Percentiles rank a stretch among this genome's conserved stretches.
Evolutionary conservation across 495 filamentous ascomycete genomes (phyloP).

Genomic region (Penicillium roqueforti): DNA sequence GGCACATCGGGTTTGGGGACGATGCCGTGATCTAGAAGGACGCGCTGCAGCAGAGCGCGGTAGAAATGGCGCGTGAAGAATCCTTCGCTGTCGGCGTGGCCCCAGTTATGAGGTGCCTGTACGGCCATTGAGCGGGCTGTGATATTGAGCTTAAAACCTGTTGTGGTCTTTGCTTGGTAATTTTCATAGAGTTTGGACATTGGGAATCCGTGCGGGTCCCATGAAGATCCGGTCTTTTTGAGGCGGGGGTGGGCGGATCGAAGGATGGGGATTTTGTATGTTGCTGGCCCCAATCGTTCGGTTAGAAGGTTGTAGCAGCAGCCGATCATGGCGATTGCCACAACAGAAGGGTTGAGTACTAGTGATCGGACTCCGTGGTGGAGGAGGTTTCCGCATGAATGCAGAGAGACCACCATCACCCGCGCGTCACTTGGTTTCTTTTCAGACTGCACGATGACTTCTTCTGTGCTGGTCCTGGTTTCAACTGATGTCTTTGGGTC

Average conservation of each 20-base stretch:
- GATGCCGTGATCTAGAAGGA: constrained; percentile 79
- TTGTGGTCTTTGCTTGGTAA: constrained; percentile 46
- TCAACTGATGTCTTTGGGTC: constrained; percentile 12
- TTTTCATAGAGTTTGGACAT: constrained; percentile 73
- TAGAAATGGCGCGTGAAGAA: constrained; percentile 96
- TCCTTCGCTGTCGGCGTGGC: constrained; percentile 64
- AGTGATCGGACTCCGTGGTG: constrained; percentile 90
- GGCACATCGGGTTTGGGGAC: constrained; percentile 52
- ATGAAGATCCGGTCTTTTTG: constrained; percentile 52
- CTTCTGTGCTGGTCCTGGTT: constrained; percentile 9
- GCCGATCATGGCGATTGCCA: constrained; percentile 87
- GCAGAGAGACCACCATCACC: constrained; percentile 87
- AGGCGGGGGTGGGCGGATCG: constrained; percentile 56
- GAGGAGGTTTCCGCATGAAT: constrained; percentile 95
- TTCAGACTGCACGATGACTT: constrained; percentile 5
- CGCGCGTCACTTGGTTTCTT: constrained; percentile 30
- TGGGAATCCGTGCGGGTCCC: constrained; percentile 87
- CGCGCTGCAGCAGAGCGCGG: constrained; percentile 81
- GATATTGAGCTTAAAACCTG: constrained; percentile 82
- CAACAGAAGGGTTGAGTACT: constrained; percentile 72
- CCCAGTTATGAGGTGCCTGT: constrained; percentile 93
- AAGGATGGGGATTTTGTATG: constrained; percentile 72
- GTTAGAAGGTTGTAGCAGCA: constrained; percentile 98
- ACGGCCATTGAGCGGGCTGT: constrained; percentile 96
- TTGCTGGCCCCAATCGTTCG: constrained; percentile 80